A percentile compares a stretch with the other conserved stretches of the same genome.
These are phyloP conservation scores for Annulohypoxylon stygium DNA, from an alignment of 495 filamentous ascomycete species.

Conservation along the genomic window DNA sequence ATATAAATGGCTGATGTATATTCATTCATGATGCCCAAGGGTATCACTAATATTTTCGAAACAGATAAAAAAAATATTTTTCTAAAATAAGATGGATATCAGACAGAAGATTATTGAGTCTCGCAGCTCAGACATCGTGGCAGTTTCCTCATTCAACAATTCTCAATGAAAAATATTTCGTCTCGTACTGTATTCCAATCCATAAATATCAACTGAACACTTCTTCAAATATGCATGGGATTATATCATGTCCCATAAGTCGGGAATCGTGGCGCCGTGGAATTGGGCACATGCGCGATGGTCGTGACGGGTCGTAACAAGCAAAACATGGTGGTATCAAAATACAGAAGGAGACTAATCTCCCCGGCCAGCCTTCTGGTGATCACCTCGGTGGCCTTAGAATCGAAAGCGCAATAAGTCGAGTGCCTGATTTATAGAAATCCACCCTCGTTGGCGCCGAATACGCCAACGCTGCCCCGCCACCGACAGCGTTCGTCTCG, in stretches of 20 bases:
- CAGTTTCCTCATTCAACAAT: conserved; percentile 38
- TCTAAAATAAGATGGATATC: conserved; percentile 40
- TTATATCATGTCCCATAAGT: conserved; percentile 44
- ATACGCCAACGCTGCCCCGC: conserved; percentile 52
- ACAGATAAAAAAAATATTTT: conserved; percentile 23
- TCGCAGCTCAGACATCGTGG: conserved; percentile 42
- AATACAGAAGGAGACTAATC: conserved; percentile 39
- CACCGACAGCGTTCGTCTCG: conserved; percentile 51
- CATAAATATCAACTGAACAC: conserved; percentile 37
- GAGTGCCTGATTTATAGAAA: conserved; percentile 46
- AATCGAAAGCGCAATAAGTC: conserved; percentile 42
- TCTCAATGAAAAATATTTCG: conserved; percentile 34
- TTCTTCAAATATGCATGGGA: conserved; percentile 45
- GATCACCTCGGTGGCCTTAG: conserved; percentile 30
- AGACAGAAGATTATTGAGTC: conserved; percentile 31
- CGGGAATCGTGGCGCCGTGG: conserved; percentile 42
- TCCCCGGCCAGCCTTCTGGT: conserved; percentile 18
- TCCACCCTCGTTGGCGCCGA: conserved; percentile 48
- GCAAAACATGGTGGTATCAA: conserved; percentile 47
- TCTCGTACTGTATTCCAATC: conserved; percentile 44
- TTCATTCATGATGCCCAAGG: conserved; percentile 45
- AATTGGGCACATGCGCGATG: conserved; percentile 35
- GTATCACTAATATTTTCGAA: conserved; percentile 37
- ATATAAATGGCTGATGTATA: conserved; percentile 35
- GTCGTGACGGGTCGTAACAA: conserved; percentile 47